Evolutionary conservation across 306 rosid genomes (phyloP), one percentile per base, ranked within the genome.

Genomic region (Sophora flavescens): DNA sequence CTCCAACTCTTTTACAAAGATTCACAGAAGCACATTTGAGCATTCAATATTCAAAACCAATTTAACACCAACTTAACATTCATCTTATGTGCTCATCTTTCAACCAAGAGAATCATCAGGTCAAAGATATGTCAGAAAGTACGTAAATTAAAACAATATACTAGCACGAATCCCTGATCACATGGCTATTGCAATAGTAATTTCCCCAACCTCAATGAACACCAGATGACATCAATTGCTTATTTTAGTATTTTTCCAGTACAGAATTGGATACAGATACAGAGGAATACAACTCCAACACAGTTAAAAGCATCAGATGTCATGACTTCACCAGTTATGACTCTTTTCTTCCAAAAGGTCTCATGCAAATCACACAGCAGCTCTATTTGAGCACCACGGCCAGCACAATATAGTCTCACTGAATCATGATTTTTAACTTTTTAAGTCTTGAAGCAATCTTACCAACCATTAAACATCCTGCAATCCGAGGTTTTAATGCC

Each of bases 381-480:
- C 88, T 75, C 93, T 83, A 80, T 84, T 83, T 78, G 83, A 89
- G 89, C 82, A 78, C 97, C 83, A 88, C 82, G 97, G 87, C 85
- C 88, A 82, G 84, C 79, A 85, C 83, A 87, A 85, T 63, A 86
- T 61, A 88, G 89, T 86, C 93, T 92, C 81, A 81, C 86, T 80
- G 72, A 83, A 87, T 91, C 84, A 88, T 78, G 83, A 85, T 83
- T 86, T 89, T 86, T 72, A 81, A 87, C 32, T 86, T 89, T 80
- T 87, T 85, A 90, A 89, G 87, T 85, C 97, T 92, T 89, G 87
- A 89, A 90, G 98, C 97, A 90, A 81, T 89, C 99, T 96, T 96
- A 96, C 99, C 99, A 92, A 96, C 98, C 91, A 88, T 85, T 81
- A 96, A 82, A 91, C 91, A 96, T 95, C 96, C 97, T 82, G 96